phyloP scores from a whole-genome alignment of 2,329 filamentous ascomycete genomes.

The Chalara sp. region DNA sequence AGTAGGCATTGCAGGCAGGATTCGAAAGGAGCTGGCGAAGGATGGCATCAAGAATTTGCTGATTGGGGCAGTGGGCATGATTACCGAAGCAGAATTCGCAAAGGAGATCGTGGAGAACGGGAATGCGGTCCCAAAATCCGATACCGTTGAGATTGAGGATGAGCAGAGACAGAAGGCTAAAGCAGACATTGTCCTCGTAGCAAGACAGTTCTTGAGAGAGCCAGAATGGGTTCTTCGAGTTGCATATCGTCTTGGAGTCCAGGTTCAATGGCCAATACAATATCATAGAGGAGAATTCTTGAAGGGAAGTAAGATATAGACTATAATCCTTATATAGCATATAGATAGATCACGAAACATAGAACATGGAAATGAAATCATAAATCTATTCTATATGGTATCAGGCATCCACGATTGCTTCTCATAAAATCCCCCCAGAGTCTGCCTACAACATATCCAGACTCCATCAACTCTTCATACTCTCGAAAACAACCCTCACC shows the following conservation, averaged over 20 bases:
- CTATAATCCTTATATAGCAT: not conserved
- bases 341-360: not conserved
- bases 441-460: not conserved
- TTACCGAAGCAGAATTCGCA: slow-evolving; percentile 53
- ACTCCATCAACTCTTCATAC: not conserved
- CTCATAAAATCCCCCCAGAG: not conserved
- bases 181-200: slow-evolving; percentile 68
- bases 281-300: slow-evolving; percentile 17
- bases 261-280: slow-evolving; percentile 56
- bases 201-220: slow-evolving; percentile 72
- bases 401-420: not conserved
- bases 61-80: slow-evolving; percentile 69
- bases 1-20: slow-evolving; percentile 60
- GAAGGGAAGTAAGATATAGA: slow-evolving; percentile 20
- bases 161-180: slow-evolving; percentile 25
- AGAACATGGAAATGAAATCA: no score
- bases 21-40: slow-evolving; percentile 57
- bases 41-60: slow-evolving; percentile 47
- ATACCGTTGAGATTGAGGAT: slow-evolving; percentile 30
- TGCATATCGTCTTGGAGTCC: slow-evolving; percentile 65
- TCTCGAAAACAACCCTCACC: not conserved
- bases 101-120: slow-evolving; percentile 35
- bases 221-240: slow-evolving; percentile 69
- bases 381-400: no score
- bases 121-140: slow-evolving; percentile 28